Base-by-base conservation (phyloP, 495 filamentous ascomycete genomes). In the Evernia prunastri region DNA sequence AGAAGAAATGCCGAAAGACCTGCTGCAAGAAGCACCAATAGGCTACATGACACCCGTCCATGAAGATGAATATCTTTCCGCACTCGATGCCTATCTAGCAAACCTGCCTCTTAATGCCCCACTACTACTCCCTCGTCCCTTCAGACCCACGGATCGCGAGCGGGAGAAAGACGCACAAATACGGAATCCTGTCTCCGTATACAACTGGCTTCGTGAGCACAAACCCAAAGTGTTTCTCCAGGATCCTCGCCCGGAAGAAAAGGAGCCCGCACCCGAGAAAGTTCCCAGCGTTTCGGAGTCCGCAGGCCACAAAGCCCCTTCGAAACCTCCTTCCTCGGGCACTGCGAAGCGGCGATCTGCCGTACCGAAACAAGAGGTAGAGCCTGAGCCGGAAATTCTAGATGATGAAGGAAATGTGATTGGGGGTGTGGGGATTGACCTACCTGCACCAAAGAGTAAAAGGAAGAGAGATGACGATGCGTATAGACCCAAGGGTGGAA, bases 161-260 rank as follows among this genome's bases (percentile, higher is more conserved):
- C 77, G 81, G 9, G 81, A 82, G 63, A 72, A 76, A 20, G 88
- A 92, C 60, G 80, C 54, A 23, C 66, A 68, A n/a, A 75, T 91
- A 7, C 83, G 84, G 36, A 97, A 96, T 69, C 90, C 89, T 0
- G 86, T 89, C 43, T 91, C 87, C 33, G 90, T 95, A 3, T 90
- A 92, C 77, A 94, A 93, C 73, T 97, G 92, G 92, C 78, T 97
- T 29, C 51, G 51, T 29, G 51, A 54, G 29, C 29, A 54, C 29
- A 54, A 29, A 54, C 51, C 51, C 27, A 54, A 54, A 54, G 51
- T 54, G 5, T 54, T 54, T 29, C 51, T 54, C 3, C 51, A 54
- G 29, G 51, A 54, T 20, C 51, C 51, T 10, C 51, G 51, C 27
- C 51, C 51, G 20, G 51, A 54, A 33, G 56, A 59, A 25, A 64